phyloP scores from a whole-genome alignment of 495 filamentous ascomycete species.

The Penicillium lagena region DNA sequence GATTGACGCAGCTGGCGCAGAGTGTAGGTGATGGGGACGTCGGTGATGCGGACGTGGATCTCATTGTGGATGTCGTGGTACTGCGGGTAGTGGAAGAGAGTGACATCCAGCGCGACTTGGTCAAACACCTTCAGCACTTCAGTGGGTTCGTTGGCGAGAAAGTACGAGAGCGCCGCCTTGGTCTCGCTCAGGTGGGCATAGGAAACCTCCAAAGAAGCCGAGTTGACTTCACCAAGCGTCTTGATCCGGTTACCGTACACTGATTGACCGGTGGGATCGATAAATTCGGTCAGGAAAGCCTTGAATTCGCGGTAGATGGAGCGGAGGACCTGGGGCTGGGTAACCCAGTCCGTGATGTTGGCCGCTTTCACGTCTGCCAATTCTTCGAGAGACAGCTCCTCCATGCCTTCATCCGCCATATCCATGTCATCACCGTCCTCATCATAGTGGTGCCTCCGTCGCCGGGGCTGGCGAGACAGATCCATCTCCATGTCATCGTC shows the following conservation, averaged over 20 bases:
- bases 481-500: conserved; percentile 84
- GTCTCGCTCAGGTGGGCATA: conserved; percentile 84
- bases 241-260: conserved; percentile 92
- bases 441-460: conserved; percentile 80
- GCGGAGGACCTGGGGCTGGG: conserved; percentile 81
- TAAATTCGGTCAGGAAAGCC: conserved; percentile 93
- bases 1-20: conserved; percentile 93
- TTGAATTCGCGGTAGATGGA: conserved; percentile 96
- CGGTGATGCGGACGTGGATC: conserved; percentile 95
- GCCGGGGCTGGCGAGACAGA: conserved; percentile 72
- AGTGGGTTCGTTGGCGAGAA: conserved; percentile 89
- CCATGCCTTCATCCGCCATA: conserved; percentile 87
- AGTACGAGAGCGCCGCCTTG: conserved; percentile 96
- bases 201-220: conserved; percentile 91
- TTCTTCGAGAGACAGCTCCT: conserved; percentile 88
- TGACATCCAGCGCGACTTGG: conserved; percentile 92
- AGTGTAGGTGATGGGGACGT: conserved; percentile 92
- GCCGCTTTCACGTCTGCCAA: conserved; percentile 90
- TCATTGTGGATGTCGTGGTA: conserved; percentile 97
- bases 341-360: conserved; percentile 90
- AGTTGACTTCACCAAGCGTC: conserved; percentile 92
- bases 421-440: conserved; percentile 86
- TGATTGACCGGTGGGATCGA: conserved; percentile 75
- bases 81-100: conserved; percentile 90
- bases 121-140: conserved; percentile 96